phyloP scores from a whole-genome alignment of 441 rosid species.

The Erodium moschatum region DNA sequence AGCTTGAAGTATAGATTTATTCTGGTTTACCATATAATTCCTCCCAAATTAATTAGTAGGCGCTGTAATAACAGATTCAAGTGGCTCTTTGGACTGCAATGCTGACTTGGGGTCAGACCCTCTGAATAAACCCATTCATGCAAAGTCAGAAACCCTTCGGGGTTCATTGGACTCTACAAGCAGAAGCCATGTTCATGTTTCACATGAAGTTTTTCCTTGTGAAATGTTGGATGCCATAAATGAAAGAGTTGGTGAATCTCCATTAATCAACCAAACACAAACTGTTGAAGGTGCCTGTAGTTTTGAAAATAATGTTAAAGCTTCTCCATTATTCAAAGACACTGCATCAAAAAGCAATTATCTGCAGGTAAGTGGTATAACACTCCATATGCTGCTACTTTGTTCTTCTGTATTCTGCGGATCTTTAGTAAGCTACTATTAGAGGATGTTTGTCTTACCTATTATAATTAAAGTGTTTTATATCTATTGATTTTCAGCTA shows the following conservation, averaged over 20 bases:
- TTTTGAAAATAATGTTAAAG: constrained; percentile 11
- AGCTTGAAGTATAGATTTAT: not conserved
- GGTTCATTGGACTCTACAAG: constrained; percentile 26
- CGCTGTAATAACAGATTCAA: constrained; percentile 24
- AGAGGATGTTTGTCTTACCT: not conserved
- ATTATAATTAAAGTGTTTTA: not conserved
- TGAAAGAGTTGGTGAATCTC: constrained; percentile 19
- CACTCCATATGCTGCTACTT: not conserved
- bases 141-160: constrained; percentile 18
- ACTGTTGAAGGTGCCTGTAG: constrained; percentile 13
- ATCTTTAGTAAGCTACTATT: too few relatives aligned
- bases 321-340: constrained; percentile 17
- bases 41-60: not conserved
- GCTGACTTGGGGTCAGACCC: constrained; percentile 20
- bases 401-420: too few relatives aligned
- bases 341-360: constrained; percentile 24
- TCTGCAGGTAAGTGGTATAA: constrained; percentile 29
- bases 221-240: constrained; percentile 12
- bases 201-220: constrained; percentile 22
- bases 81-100: constrained; percentile 16
- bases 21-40: not conserved
- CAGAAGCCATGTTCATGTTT: constrained; percentile 21
- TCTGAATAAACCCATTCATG: constrained; percentile 18
- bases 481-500: constrained; percentile 26
- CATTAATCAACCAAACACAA: constrained; percentile 13